phyloP scores from a whole-genome alignment of 495 filamentous ascomycete species.

The Aspergillus affinis region DNA sequence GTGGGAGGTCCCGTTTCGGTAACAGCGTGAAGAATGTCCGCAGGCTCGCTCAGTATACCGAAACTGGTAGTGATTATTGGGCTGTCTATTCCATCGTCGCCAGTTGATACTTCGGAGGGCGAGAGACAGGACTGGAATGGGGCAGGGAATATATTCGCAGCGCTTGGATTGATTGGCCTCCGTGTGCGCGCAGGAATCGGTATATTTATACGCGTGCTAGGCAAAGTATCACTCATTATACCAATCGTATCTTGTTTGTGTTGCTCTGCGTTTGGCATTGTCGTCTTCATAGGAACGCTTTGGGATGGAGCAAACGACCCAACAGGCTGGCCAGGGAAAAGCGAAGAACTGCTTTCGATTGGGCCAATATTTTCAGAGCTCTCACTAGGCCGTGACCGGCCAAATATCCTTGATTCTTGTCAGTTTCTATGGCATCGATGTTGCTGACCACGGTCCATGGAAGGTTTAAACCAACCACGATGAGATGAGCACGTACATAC shows the following conservation, averaged over 20 bases:
- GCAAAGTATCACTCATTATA: conserved; percentile 8
- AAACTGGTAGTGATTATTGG: conserved; percentile 4
- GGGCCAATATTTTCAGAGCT: conserved; percentile 2
- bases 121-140: conserved; percentile 4
- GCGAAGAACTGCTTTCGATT: conserved; percentile 9
- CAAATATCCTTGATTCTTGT: conserved; percentile 5
- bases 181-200: conserved; percentile 3
- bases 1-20: conserved; percentile 8
- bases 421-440: conserved; percentile 1
- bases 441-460: conserved; percentile 3
- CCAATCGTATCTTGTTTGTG: conserved; percentile 8
- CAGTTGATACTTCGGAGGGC: conserved; percentile 9
- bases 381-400: conserved; percentile 1
- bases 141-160: conserved; percentile 5
- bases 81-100: conserved; percentile 7
- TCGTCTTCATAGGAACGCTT: conserved; percentile 3
- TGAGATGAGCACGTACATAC: conserved; percentile 7
- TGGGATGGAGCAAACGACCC: conserved; percentile 5
- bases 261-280: conserved; percentile 6
- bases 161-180: conserved; percentile 4
- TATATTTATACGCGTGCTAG: conserved; percentile 4
- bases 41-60: conserved; percentile 7
- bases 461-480: conserved; percentile 7
- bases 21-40: conserved; percentile 6
- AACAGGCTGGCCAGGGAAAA: conserved; percentile 8